A percentile compares a stretch with the other conserved stretches of the same genome.
phyloP scores from a whole-genome alignment of 257 asterid species.

The Solanum etuberosum region DNA sequence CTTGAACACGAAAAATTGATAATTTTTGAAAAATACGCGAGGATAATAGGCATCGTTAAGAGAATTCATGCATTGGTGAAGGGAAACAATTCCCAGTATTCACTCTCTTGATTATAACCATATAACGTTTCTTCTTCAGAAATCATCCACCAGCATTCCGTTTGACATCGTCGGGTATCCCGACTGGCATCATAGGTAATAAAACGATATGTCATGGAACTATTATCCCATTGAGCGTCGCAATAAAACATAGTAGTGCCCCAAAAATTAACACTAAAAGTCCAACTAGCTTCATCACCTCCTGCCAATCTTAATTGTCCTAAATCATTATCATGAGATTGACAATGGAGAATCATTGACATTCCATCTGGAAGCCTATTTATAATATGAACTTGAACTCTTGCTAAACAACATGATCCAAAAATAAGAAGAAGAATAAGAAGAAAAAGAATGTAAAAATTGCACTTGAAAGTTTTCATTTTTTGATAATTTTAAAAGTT shows the following conservation, averaged over 20 bases:
- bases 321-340: conserved; percentile 30
- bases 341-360: conserved; percentile 25
- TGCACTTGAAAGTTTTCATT: not conserved
- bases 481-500: not conserved
- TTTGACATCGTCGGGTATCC: conserved; percentile 8
- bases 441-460: not conserved
- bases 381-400: conserved; percentile 15
- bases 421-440: not conserved
- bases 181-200: conserved; percentile 14
- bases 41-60: rapidly evolving
- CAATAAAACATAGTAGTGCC: conserved; percentile 32
- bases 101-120: conserved; percentile 19
- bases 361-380: conserved; percentile 9
- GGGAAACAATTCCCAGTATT: conserved; percentile 16
- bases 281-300: conserved; percentile 10
- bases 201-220: conserved; percentile 15
- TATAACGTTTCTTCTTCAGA: conserved; percentile 3
- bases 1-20: no score
- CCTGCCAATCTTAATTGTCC: conserved; percentile 13
- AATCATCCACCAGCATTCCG: conserved; percentile 33
- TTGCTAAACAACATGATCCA: not conserved
- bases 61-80: not conserved
- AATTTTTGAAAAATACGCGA: not conserved
- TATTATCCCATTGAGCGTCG: conserved; percentile 17
- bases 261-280: conserved; percentile 14